Evolutionary conservation across 352 stramenopile genomes (phyloP).

Genomic region (Phytopythium delawarense): DNA sequence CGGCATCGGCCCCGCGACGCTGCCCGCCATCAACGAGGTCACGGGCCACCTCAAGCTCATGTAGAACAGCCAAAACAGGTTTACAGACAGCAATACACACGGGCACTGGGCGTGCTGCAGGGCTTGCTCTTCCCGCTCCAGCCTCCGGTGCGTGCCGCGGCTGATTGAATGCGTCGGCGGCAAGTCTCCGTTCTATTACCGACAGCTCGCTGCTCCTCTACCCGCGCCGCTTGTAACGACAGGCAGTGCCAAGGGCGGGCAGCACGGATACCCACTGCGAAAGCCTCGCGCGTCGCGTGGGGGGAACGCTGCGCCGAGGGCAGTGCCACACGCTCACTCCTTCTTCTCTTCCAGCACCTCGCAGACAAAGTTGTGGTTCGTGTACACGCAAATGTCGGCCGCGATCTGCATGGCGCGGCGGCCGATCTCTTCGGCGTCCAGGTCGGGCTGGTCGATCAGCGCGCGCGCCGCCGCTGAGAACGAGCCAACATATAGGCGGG

Average conservation of each 20-base stretch:
- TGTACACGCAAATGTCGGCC: constrained; percentile 98
- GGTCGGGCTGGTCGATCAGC: constrained; percentile 91
- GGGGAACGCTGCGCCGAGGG: neutral
- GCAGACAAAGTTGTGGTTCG: constrained; percentile 96
- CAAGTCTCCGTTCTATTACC: neutral
- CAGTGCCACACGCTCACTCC: constrained; percentile 8
- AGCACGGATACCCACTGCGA: neutral
- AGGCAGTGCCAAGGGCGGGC: neutral
- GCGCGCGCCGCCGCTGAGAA: constrained; percentile 91
- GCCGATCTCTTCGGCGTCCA: constrained; percentile 93
- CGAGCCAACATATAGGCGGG: neutral
- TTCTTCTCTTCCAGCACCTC: constrained; percentile 85
- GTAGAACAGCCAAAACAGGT: constrained; percentile 17
- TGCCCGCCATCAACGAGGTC: constrained; percentile 64
- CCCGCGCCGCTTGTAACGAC: neutral
- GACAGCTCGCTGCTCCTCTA: neutral
- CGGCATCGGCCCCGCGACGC: constrained; percentile 67
- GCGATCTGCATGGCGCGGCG: constrained; percentile 95
- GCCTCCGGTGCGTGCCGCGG: neutral
- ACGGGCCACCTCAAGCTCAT: constrained; percentile 86
- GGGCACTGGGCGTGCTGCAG: neutral
- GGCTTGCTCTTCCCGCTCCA: too few relatives aligned
- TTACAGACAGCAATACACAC: neutral
- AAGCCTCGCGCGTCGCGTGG: neutral
- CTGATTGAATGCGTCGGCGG: neutral